Base-by-base conservation (phyloP, 352 stramenopile genomes). In the Albugo candida region DNA sequence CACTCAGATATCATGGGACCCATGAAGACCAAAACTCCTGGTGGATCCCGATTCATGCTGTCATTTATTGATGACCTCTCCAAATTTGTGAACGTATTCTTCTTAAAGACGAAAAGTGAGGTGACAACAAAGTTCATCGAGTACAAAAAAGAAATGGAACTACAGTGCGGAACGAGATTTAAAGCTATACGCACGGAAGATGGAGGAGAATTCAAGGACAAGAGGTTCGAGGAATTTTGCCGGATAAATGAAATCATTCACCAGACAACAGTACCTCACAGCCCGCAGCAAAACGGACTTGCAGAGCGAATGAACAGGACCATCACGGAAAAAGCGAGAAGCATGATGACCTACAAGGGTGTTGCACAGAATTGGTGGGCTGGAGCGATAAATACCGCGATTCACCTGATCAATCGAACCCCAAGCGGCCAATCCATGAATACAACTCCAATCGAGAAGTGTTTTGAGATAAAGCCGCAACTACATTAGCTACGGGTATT, bases 141-240 rank as follows among this genome's bases (percentile, higher is more conserved):
- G 31, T 59, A 52, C 52, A 52, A 53, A 38, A 36, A 36, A 1
- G 41, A 53, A 0, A 52, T 54, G 8, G 49, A 63, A 36, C 55
- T 52, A 5, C 49, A 64, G n/a, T 61, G 49, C 13, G 48, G 51
- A 13, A 11, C 49, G 12, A 41, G 38, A 0, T 46, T 64, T 5
- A 59, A 60, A 43, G 47, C 38, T 31, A 13, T 71, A 13, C 43
- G 56, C 5, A 59, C 59, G 5, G 56, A 65, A 52, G 61, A 64
- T 13, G 62, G 53, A 1, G 51, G 45, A 3, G 56, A 67, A 43
- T 54, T 59, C n/a, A 36, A 46, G 12, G 58, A 59, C 51, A 52
- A 63, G 36, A 41, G 37, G 8, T 47, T 65, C 8, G n/a, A 46
- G 0, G 31, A n/a, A 0, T 27, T 52, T 5, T 60, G 53, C 36